Evolutionary conservation across 2,329 filamentous ascomycete genomes (phyloP), one percentile per base, ranked within the genome.

Genomic region (Botrytis fabae): DNA sequence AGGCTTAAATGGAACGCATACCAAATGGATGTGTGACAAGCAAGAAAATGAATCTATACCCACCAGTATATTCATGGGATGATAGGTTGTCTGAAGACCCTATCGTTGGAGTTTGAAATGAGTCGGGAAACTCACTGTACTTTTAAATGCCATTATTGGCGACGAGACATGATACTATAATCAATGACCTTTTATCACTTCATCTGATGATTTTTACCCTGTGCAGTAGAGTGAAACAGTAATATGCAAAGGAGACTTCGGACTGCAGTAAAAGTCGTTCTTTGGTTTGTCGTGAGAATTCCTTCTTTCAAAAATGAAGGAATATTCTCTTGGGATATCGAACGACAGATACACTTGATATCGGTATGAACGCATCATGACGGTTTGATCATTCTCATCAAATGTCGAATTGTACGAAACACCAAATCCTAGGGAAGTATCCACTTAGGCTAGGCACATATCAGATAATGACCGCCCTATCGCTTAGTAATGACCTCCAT

Each of bases 1-100:
- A 82, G 79, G 82, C 81, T 35, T 84, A 80, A 76, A 69, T 65
- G 60, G 44, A 57, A 32, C 12, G 6, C 44, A 65, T 54, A 32
- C 28, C 44, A 40, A 20, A n/a, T 40, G 25, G 7, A 61, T 68
- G 65, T 42, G 44, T 46, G 51, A 14, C 59, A 44, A 69, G 57
- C 32, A 65, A 70, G 61, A 20, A 40, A 20, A 71, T 66, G 59
- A 65, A 54, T 22, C 10, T 20, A 42, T 54, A 68, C 64, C 46
- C 35, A 54, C 9, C 35, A n/a, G 35, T 68, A 40, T 57, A 68
- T 35, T 68, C 42, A 72, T 66, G 32, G 61, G 46, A 72, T 60
- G 38, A 44, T 60, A n/a, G 51, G 38, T 46, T 25, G 8, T 69
- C 28, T 40, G 46, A 54, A 48, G 14, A 38, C 10, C 28, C 40